Conservation (phyloP, 495 filamentous ascomycete genomes). For the Massariosphaeria phaeospora region DNA sequence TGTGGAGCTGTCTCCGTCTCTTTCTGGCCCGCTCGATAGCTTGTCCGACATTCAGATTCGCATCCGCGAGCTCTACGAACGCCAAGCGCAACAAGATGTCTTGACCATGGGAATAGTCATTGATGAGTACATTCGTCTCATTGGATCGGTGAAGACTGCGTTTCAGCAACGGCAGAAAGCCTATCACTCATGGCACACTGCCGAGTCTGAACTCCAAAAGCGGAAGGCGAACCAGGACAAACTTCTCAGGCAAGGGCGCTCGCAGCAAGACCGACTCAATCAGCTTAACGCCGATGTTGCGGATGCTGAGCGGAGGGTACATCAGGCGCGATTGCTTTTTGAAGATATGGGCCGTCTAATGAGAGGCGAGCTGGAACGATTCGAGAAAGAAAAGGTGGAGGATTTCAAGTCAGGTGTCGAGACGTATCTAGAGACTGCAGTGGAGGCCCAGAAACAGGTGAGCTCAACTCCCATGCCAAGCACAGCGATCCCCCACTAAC, state of each 20-base stretch:
- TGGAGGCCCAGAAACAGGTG: conserved; percentile 98
- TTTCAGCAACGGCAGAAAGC: conserved; percentile 91
- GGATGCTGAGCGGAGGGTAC: conserved; percentile 89
- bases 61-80: conserved; percentile 90
- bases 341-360: conserved; percentile 97
- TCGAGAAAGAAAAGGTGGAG: conserved; percentile 96
- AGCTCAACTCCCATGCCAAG: conserved; percentile 28
- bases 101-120: conserved; percentile 95
- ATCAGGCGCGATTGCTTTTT: conserved; percentile 82
- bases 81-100: conserved; percentile 95
- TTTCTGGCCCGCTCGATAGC: conserved; percentile 82
- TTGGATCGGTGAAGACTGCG: conserved; percentile 85
- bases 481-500: conserved; percentile 29
- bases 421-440: conserved; percentile 91
- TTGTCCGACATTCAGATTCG: conserved; percentile 89
- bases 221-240: conserved; percentile 83
- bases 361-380: conserved; percentile 83
- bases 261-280: conserved; percentile 88
- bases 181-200: conserved; percentile 85
- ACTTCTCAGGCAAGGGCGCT: conserved; percentile 83
- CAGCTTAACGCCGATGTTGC: conserved; percentile 87
- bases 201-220: conserved; percentile 84
- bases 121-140: conserved; percentile 95
- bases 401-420: conserved; percentile 98
- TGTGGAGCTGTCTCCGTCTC: conserved; percentile 81